These are phyloP conservation scores for Globisporangium barbulae DNA, from an alignment of 352 stramenopile species.

Conservation along the genomic window DNA sequence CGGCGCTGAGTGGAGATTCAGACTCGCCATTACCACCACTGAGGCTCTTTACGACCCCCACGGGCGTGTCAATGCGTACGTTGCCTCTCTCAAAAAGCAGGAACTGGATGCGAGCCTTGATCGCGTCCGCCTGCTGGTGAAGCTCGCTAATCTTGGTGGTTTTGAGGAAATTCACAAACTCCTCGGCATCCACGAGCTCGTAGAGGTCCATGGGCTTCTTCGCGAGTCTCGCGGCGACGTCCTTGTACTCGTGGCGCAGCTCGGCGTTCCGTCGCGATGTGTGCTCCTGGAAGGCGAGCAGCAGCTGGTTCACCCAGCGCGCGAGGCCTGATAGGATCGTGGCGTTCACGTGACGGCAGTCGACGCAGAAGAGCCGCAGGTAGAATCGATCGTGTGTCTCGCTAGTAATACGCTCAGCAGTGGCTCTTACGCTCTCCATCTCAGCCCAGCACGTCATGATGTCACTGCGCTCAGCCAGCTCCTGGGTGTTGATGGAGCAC, in stretches of 20 bases:
- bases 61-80: constrained; percentile 25
- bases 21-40: neutral
- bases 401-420: constrained; percentile 14
- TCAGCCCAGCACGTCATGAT: constrained; percentile 20
- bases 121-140: constrained; percentile 33
- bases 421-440: constrained; percentile 20
- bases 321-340: constrained; percentile 35
- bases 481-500: constrained; percentile 15
- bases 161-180: constrained; percentile 51
- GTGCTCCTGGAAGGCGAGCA: constrained; percentile 47
- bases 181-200: constrained; percentile 66
- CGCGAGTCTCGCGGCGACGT: constrained; percentile 51
- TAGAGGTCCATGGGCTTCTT: constrained; percentile 71
- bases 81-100: constrained; percentile 57
- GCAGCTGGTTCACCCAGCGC: constrained; percentile 36
- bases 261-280: constrained; percentile 47
- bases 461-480: constrained; percentile 16
- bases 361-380: constrained; percentile 37
- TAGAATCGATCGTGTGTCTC: constrained; percentile 16
- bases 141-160: constrained; percentile 38
- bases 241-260: constrained; percentile 72
- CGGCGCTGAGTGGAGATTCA: neutral
- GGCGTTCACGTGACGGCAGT: constrained; percentile 47
- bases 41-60: neutral
- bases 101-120: constrained; percentile 65